Percentiles rank a stretch among this genome's conserved stretches.
Conservation (phyloP, 805 yeast genomes). For the Barnettozyma californica region DNA sequence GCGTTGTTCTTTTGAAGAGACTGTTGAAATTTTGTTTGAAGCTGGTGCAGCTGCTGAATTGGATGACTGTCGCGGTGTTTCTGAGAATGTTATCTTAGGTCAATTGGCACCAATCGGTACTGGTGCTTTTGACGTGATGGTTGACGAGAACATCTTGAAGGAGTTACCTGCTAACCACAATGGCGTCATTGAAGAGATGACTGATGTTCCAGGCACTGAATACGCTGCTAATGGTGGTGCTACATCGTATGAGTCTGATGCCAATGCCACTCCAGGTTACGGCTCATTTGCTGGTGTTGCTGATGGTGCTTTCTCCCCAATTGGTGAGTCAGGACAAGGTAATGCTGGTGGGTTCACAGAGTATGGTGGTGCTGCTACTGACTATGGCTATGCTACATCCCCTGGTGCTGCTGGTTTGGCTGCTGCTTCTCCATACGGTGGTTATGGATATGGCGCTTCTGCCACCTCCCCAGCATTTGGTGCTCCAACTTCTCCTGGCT, state of each 20-base stretch:
- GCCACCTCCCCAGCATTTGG: conserved; percentile 42
- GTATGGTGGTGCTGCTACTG: conserved; percentile 53
- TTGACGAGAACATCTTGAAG: conserved; percentile 83
- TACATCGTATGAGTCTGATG: conserved; percentile 67
- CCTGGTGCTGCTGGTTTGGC: conserved; percentile 44
- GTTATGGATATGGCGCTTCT: conserved; percentile 42
- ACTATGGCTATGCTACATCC: conserved; percentile 52
- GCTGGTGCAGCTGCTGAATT: conserved; percentile 98
- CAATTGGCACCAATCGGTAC: conserved; percentile 99
- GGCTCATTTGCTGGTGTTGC: conserved; percentile 60
- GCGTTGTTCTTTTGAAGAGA: conserved; percentile 99
- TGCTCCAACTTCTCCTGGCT: conserved; percentile 48
- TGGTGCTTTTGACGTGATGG: conserved; percentile 93
- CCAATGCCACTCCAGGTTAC: conserved; percentile 77
- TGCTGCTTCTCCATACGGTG: conserved; percentile 43
- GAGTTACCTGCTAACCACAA: conserved; percentile 32
- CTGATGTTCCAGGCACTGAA: conserved; percentile 30
- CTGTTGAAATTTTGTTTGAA: conserved; percentile 94
- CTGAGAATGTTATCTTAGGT: conserved; percentile 95
- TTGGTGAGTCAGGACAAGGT: conserved; percentile 77
- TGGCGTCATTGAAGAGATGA: conserved; percentile 35
- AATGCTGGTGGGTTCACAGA: conserved; percentile 75
- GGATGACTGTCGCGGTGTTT: conserved; percentile 97
- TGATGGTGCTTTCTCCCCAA: conserved; percentile 87
- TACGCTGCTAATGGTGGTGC: conserved; percentile 61